Evolutionary conservation across 495 filamentous ascomycete genomes (phyloP), one percentile per base, ranked within the genome.

Genomic region (Aspergillus ostianus): DNA sequence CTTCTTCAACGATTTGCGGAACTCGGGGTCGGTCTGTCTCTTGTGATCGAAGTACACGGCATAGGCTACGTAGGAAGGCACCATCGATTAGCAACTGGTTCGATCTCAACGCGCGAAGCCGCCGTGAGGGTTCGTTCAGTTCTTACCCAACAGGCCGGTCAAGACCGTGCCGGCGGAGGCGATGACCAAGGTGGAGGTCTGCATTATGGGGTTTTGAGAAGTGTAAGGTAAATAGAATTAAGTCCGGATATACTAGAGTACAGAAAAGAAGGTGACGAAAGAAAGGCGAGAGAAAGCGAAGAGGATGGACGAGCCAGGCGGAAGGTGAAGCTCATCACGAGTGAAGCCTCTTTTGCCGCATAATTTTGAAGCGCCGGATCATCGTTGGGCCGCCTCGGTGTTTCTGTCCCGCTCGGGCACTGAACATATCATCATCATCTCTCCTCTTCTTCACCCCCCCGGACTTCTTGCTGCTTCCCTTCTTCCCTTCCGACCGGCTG

Each of bases 21-120:
- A 98, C 21, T 90, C 85, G 59, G 90, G 85, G 68, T 96, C 87
- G 70, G 85, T 87, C 65, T 94, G 90, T 65, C 94, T 86, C 73
- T 88, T 88, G 79, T 97, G 87, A 79, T 98, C 94, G 69, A 98
- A 98, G 81, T 96, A 98, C 58, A 91, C 76, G 57, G 91, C 95
- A 70, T 98, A 88, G 68, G 83, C 84, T 85, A 47, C 20, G 44
- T 44, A 17, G 17, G 46, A 57, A 8, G 19, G 29, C 30, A n/a
- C 49, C n/a, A 50, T 12, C 10, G 47, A 59, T 60, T 60, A 64
- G 64, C 58, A 53, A 55, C 57, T 26, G 47, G 47, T 57, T 27
- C 47, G 19, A 19, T 51, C 32, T 6, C 13, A n/a, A 6, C 47
- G 15, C 47, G 15, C 12, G 10, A n/a, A 23, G 52, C 23, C 15